phyloP scores from a whole-genome alignment of 2,329 filamentous ascomycete species.

The Aspergillus uvarum region DNA sequence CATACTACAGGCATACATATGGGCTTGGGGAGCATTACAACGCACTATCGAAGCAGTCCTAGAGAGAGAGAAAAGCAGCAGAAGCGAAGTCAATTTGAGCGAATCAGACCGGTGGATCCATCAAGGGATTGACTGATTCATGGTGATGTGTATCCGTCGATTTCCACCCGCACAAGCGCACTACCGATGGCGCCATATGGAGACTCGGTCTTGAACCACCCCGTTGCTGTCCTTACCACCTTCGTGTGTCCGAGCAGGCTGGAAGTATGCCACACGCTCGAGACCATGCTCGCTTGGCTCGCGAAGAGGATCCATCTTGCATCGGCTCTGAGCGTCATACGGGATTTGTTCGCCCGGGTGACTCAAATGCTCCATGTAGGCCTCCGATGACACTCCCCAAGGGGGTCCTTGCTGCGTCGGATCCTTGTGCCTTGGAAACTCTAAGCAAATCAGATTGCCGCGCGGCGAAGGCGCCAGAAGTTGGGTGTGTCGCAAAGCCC shows the following conservation, averaged over 20 bases:
- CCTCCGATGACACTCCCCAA: slow-evolving; percentile 65
- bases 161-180: not conserved
- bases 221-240: slow-evolving; percentile 50
- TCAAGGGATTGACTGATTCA: not conserved
- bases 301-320: slow-evolving; percentile 50
- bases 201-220: slow-evolving; percentile 44
- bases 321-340: slow-evolving; percentile 58
- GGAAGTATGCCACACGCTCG: slow-evolving; percentile 54
- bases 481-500: slow-evolving; percentile 57
- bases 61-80: slow-evolving; percentile 11
- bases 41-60: slow-evolving; percentile 61
- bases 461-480: slow-evolving; percentile 50
- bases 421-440: slow-evolving; percentile 74
- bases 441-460: slow-evolving; percentile 64
- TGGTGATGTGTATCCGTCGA: not conserved
- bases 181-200: slow-evolving; percentile 43
- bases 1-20: slow-evolving; percentile 92
- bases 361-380: slow-evolving; percentile 70
- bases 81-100: slow-evolving; percentile 3
- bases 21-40: slow-evolving; percentile 98
- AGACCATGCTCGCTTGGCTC: slow-evolving; percentile 42
- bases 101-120: not conserved
- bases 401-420: slow-evolving; percentile 68
- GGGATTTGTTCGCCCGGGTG: slow-evolving; percentile 66
- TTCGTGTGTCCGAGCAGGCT: slow-evolving; percentile 57